These are phyloP conservation scores for Mucor irregularis DNA, from an alignment of 371 early-diverging fungal genomes.

Conservation along the genomic window DNA sequence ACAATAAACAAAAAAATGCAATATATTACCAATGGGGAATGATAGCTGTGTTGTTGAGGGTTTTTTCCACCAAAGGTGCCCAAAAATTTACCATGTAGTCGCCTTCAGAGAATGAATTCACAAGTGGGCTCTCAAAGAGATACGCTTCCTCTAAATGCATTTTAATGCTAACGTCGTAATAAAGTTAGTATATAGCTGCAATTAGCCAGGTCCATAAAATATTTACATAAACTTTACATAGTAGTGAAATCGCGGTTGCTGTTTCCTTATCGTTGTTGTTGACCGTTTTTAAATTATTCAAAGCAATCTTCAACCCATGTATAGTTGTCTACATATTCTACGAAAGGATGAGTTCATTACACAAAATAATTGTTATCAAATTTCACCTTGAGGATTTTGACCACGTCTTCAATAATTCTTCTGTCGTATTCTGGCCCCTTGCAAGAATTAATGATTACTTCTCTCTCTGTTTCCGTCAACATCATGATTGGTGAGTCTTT, in stretches of 20 bases:
- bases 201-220: slow-evolving; percentile 15
- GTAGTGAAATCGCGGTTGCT: slow-evolving; percentile 2
- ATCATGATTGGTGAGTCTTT: slow-evolving; percentile 12
- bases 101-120: slow-evolving; percentile 14
- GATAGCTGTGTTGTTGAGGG: slow-evolving; percentile 13
- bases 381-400: slow-evolving; percentile 12
- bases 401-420: slow-evolving; percentile 9
- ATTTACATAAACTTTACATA: slow-evolving; percentile 20
- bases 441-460: slow-evolving; percentile 6
- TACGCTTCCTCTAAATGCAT: slow-evolving; percentile 15
- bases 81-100: slow-evolving; percentile 15
- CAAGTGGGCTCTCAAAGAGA: slow-evolving; percentile 13
- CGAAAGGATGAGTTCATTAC: slow-evolving; percentile 17
- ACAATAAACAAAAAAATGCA: slow-evolving; percentile 7
- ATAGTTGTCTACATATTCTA: slow-evolving; percentile 13
- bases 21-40: slow-evolving; percentile 20
- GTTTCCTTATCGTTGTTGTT: slow-evolving; percentile 8
- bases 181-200: slow-evolving; percentile 17
- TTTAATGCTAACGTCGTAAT: slow-evolving; percentile 20
- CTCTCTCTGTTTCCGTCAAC: slow-evolving; percentile 7
- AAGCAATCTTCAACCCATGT: slow-evolving; percentile 8
- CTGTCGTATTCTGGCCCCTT: slow-evolving; percentile 17
- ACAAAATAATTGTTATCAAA: slow-evolving; percentile 15
- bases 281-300: slow-evolving; percentile 5
- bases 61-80: slow-evolving; percentile 18